These are phyloP conservation scores for Pythium periplocum DNA, from an alignment of 352 stramenopile species.

Conservation along the genomic window DNA sequence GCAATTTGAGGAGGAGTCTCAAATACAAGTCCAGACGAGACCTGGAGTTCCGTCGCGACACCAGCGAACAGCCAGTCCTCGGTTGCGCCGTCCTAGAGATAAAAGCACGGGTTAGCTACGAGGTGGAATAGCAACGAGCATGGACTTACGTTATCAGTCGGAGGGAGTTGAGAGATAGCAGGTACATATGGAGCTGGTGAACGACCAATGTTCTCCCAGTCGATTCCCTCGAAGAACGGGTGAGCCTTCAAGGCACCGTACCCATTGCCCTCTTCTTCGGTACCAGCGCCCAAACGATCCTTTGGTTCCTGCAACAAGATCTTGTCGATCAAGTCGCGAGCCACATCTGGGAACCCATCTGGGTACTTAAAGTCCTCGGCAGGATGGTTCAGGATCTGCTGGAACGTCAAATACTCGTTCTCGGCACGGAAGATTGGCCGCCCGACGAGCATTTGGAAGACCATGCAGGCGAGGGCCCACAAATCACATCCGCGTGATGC, in stretches of 20 bases:
- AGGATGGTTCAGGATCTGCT: slow-evolving; percentile 85
- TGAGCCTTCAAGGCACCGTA: slow-evolving; percentile 70
- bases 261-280: slow-evolving; percentile 68
- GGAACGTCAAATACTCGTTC: slow-evolving; percentile 90
- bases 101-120: neutral
- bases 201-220: slow-evolving; percentile 58
- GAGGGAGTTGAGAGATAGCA: slow-evolving; percentile 45
- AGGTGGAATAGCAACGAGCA: neutral
- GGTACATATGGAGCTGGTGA: slow-evolving; percentile 53
- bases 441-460: slow-evolving; percentile 88
- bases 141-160: slow-evolving; percentile 60
- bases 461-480: slow-evolving; percentile 89
- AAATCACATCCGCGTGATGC: slow-evolving; percentile 82
- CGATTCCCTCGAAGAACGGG: slow-evolving; percentile 79
- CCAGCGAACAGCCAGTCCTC: slow-evolving; percentile 87
- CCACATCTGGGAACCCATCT: slow-evolving; percentile 43
- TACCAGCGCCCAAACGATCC: slow-evolving; percentile 63
- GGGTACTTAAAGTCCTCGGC: slow-evolving; percentile 77
- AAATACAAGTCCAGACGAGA: slow-evolving; percentile 74
- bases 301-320: slow-evolving; percentile 73
- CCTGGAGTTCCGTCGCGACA: slow-evolving; percentile 81
- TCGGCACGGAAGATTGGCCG: slow-evolving; percentile 82
- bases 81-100: slow-evolving; percentile 71
- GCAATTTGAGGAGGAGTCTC: slow-evolving; percentile 42
- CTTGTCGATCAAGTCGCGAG: slow-evolving; percentile 69